Base-by-base conservation (phyloP, 2,329 filamentous ascomycete genomes). In the Neurospora crassa region DNA sequence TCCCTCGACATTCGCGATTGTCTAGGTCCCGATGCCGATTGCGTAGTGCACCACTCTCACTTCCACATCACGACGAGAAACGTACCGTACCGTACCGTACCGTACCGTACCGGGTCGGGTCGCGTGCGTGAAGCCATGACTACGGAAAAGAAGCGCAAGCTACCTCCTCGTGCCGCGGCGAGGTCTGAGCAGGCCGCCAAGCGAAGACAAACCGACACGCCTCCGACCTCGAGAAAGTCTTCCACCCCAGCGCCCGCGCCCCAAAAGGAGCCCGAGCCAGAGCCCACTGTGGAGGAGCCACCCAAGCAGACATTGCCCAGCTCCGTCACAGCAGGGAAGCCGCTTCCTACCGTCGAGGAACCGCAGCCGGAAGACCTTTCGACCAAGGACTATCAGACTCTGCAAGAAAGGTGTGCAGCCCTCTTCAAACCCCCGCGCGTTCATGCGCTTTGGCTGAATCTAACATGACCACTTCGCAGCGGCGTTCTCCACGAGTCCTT, bases 401-500 rank as follows among this genome's bases (percentile, higher is more conserved):
- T 94, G 53, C 87, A 89, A 71, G 91, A 93, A 78, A 93, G 90
- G 90, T 90, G 20, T 41, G 34, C 68, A 34, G 4, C 29, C 41
- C 29, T 69, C 42, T 34, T 47, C 29, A 16, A 24, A 67, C n/a
- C n/a, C 70, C 41, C 34, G 24, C 20, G 0, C 11, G n/a, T 24
- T 34, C 43, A n/a, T 63, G 20, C 20, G 11, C 12, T 6, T 16
- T 3, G 16, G n/a, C 18, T 40, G 18, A 71, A 41, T 59, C 72
- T 75, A 63, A 74, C 74, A 70, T 37, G 40, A 41, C 29, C 8
- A 7, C 24, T 14, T n/a, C 72, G 69, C 76, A 93, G 92, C 80
- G 91, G 90, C 75, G 91, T 95, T 24, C 83, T 95, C 71, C 85
- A 87, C 76, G 90, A 94, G 75, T 93, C 92, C 2, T 84, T 96